Base-by-base conservation (phyloP, 2,329 filamentous ascomycete genomes). In the Myriangium duriaei region DNA sequence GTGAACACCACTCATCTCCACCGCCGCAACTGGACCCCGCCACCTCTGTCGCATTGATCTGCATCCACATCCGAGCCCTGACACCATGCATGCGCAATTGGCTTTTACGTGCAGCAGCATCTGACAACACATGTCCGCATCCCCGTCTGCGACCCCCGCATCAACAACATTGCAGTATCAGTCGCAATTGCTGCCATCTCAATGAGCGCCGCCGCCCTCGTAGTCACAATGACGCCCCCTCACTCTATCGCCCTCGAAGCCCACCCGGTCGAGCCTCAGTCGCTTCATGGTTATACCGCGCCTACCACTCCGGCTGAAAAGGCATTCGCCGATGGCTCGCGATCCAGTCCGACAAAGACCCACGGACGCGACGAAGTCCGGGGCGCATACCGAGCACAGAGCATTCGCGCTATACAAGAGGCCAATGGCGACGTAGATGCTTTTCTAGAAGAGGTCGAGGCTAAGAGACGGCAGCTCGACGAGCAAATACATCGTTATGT, bases 401-500 rank as follows among this genome's bases (percentile, higher is more conserved):
- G 41, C 29, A 40, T 42, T 24, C 35, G 38, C 30, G 17, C 40
- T 5, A 40, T 45, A 19, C 38, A 42, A 37, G 41, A 42, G 26
- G 44, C 42, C 12, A 35, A 45, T 26, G 41, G 44, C 24, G 44
- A 45, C 32, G 39, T 45, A 6, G 36, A 33, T 9, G 30, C 32
- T 26, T 45, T 45, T 16, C 45, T 59, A 4, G 50, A 53, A 34
- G 45, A 47, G 32, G 46, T 59, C 30, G 55, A 58, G 39, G 42
- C 49, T 39, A 59, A 59, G 44, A 52, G 56, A 24, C 51, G 48
- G 35, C 51, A 54, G 45, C 45, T 58, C 30, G 56, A 59, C 39
- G 56, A 59, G 11, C 53, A 51, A 6, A 58, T 59, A 35, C 55
- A 58, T 45, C 55, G 54, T 30, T 59, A 56, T 44, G 56, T 58